These are phyloP conservation scores for Eruca vesicaria DNA, from an alignment of 441 rosid genomes.

Conservation along the genomic window DNA sequence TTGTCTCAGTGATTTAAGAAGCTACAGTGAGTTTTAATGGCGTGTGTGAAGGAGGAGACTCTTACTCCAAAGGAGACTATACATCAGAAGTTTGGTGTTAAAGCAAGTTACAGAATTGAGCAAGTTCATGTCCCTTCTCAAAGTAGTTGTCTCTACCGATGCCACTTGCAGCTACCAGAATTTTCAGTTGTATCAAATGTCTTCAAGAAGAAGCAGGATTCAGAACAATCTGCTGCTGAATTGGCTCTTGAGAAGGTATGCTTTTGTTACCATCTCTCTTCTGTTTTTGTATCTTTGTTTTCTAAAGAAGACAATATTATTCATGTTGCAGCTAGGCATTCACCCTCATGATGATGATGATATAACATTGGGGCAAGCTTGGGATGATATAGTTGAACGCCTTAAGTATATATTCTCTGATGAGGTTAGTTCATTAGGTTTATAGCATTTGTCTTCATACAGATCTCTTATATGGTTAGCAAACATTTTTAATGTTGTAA, in stretches of 20 bases:
- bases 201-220: slow-evolving; percentile 67
- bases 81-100: slow-evolving; percentile 56
- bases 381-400: slow-evolving; percentile 35
- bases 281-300: neutral
- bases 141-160: slow-evolving; percentile 57
- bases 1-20: neutral
- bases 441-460: too few species aligned
- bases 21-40: slow-evolving; percentile 6
- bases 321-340: slow-evolving; percentile 66
- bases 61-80: slow-evolving; percentile 72
- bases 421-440: too few species aligned
- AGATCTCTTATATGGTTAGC: too few species aligned
- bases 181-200: slow-evolving; percentile 54
- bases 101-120: slow-evolving; percentile 65
- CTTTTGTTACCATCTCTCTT: neutral
- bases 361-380: slow-evolving; percentile 57
- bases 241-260: slow-evolving; percentile 68
- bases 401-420: too few species aligned
- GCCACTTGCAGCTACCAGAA: slow-evolving; percentile 72
- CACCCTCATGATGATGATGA: slow-evolving; percentile 37
- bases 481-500: neutral
- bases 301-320: neutral
- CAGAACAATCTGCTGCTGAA: slow-evolving; percentile 85
- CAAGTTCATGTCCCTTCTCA: slow-evolving; percentile 54
- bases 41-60: slow-evolving; percentile 37